These are phyloP conservation scores for Suzukiozyma palmioleophila DNA, from an alignment of 1,139 yeast species.

Conservation along the genomic window DNA sequence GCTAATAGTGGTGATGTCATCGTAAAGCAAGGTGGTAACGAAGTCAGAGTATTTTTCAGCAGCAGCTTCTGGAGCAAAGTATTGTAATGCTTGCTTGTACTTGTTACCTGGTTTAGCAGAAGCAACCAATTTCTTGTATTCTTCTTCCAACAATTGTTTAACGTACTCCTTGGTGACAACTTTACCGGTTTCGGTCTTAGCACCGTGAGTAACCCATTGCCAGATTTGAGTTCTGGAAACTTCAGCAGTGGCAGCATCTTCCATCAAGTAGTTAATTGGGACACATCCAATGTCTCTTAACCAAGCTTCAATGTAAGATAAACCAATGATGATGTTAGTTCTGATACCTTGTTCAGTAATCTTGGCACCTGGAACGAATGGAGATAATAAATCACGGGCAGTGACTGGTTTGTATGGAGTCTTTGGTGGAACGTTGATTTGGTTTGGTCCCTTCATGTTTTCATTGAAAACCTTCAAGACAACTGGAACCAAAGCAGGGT, in stretches of 20 bases:
- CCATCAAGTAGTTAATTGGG: slow-evolving; percentile 80
- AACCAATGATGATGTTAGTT: slow-evolving; percentile 66
- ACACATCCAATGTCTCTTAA: slow-evolving; percentile 76
- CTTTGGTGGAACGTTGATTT: slow-evolving; percentile 59
- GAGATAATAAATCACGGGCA: slow-evolving; percentile 67
- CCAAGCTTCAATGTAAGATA: slow-evolving; percentile 82
- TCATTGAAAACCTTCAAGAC: slow-evolving; percentile 75
- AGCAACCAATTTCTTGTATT: slow-evolving; percentile 51
- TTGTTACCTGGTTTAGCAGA: slow-evolving; percentile 48
- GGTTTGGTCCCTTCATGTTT: slow-evolving; percentile 83
- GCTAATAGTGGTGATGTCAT: slow-evolving; percentile 58
- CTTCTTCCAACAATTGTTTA: slow-evolving; percentile 53
- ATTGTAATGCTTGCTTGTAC: slow-evolving; percentile 61
- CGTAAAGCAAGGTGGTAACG: slow-evolving; percentile 67
- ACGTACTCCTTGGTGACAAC: slow-evolving; percentile 57
- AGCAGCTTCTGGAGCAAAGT: slow-evolving; percentile 62
- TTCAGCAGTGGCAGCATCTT: slow-evolving; percentile 86
- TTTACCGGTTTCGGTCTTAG: slow-evolving; percentile 55
- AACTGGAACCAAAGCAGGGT: slow-evolving; percentile 71
- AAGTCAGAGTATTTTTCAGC: slow-evolving; percentile 70
- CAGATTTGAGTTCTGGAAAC: slow-evolving; percentile 78
- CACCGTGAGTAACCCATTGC: slow-evolving; percentile 82
- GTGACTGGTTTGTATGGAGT: slow-evolving; percentile 47
- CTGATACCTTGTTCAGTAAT: slow-evolving; percentile 71
- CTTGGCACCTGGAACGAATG: slow-evolving; percentile 62